Conservation (phyloP, 345 rosid genomes). For the Arabidopsis thaliana region DNA sequence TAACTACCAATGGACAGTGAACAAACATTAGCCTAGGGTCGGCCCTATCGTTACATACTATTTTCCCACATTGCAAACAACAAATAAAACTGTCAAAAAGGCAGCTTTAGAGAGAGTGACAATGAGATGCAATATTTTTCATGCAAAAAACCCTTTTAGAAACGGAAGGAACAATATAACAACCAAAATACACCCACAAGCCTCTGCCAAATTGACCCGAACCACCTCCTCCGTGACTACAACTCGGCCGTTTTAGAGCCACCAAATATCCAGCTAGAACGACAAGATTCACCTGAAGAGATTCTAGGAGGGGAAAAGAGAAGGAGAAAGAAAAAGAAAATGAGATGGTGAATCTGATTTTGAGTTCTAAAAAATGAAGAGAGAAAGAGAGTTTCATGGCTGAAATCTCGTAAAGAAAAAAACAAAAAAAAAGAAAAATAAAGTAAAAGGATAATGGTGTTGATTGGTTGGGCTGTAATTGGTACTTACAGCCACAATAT, state of each 20-base stretch:
- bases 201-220: constrained; percentile 47
- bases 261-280: constrained; percentile 40
- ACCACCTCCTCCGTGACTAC: constrained; percentile 19
- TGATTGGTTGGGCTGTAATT: too few species aligned
- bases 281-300: constrained; percentile 35
- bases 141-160: constrained; percentile 52
- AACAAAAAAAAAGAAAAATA: too few species aligned
- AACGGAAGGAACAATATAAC: constrained; percentile 54
- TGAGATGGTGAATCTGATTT: too few species aligned
- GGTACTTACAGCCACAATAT: too few species aligned
- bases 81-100: constrained; percentile 42
- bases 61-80: constrained; percentile 4
- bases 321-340: too few species aligned
- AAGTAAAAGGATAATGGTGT: too few species aligned
- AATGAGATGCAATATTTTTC: constrained; percentile 61
- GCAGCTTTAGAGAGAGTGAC: constrained; percentile 51
- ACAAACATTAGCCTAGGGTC: too few species aligned
- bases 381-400: too few species aligned
- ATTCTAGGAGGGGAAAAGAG: too few species aligned
- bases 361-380: too few species aligned
- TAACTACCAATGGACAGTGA: too few species aligned
- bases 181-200: constrained; percentile 45
- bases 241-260: constrained; percentile 22
- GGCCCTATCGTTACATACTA: not conserved
- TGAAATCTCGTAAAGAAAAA: too few species aligned